Base-by-base conservation (phyloP, 176 grass and related monocot species). In the Musa beccarii region DNA sequence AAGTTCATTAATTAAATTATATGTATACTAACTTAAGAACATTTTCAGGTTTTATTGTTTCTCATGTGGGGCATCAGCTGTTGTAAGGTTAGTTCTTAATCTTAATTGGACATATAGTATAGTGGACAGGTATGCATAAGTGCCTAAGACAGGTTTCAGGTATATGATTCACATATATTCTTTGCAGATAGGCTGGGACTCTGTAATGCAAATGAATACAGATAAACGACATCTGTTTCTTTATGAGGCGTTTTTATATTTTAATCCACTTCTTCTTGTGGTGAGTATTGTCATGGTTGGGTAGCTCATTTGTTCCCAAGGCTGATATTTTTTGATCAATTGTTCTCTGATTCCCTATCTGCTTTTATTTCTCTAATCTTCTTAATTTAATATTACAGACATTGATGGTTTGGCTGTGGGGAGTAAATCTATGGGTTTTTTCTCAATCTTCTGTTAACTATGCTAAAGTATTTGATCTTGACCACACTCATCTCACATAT, bases 371-470 rank as follows among this genome's bases (percentile, higher is more conserved):
- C 68, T 3, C 72, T 11, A 72, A 52, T 14, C 73, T 81, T 54
- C 25, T n/a, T 54, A 83, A 75, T 78, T 77, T 75, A 53, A 79
- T 73, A 34, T 69, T 86, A 26, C 73, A 99, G 96, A 92, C 90
- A 51, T 79, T 99, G 79, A 92, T 92, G 91, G 89, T 99, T 86
- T 99, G 96, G 96, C 80, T 99, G 11, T 99, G 96, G 96, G 96
- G 96, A 77, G 65, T 99, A 75, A 99, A 95, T 83, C 75, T 99
- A 72, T 99, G 96, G 88, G 90, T 95, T 51, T 99, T 99, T 72
- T 75, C 88, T 0, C 90, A 92, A 74, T 99, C 96, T 75, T 86
- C 90, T 64, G 81, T 94, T 20, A 99, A 82, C 66, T 99, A 94
- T 79, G 76, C 88, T 70, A 90, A 73, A 81, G 83, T 99, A 69